Conservation (phyloP, 2,329 filamentous ascomycete genomes). For the Hypoxylon sp. region DNA sequence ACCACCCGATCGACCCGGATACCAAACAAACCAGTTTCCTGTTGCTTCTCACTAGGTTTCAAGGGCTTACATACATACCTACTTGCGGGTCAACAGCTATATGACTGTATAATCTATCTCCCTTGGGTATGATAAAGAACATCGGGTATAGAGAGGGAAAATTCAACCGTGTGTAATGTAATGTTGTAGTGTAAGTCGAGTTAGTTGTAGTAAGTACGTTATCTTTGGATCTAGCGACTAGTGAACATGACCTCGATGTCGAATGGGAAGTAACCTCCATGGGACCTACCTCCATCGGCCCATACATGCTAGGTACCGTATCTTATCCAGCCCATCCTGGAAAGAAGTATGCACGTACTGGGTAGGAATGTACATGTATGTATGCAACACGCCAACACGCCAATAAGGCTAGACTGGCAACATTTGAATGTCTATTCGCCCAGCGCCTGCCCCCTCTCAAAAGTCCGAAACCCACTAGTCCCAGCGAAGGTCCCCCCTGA, state of each 20-base stretch:
- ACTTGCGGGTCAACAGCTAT: neutral
- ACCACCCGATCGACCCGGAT: conserved; percentile 39
- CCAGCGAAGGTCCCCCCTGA: conserved; percentile 43
- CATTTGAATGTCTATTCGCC: conserved; percentile 24
- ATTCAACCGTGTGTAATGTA: conserved; percentile 1
- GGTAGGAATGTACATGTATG: conserved; percentile 14
- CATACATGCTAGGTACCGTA: conserved; percentile 20
- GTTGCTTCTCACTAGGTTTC: conserved; percentile 20
- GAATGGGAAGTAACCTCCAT: conserved; percentile 13
- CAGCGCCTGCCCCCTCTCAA: conserved; percentile 37
- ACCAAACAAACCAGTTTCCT: conserved; percentile 28
- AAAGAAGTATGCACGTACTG: conserved; percentile 13
- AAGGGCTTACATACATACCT: conserved; percentile 12
- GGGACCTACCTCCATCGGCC: conserved; percentile 18
- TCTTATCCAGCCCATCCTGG: conserved; percentile 25
- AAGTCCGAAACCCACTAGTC: conserved; percentile 48
- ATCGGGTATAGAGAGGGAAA: neutral
- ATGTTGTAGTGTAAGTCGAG: conserved; percentile 5
- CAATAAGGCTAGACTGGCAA: conserved; percentile 38
- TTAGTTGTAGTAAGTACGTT: conserved; percentile 28
- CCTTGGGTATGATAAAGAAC: conserved; percentile 1
- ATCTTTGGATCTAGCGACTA: conserved; percentile 10
- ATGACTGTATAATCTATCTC: neutral
- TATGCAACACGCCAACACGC: conserved; percentile 41
- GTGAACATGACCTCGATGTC: neutral